phyloP scores from a whole-genome alignment of 768 basidiomycete species.

The Coprinopsis strossmayeri region DNA sequence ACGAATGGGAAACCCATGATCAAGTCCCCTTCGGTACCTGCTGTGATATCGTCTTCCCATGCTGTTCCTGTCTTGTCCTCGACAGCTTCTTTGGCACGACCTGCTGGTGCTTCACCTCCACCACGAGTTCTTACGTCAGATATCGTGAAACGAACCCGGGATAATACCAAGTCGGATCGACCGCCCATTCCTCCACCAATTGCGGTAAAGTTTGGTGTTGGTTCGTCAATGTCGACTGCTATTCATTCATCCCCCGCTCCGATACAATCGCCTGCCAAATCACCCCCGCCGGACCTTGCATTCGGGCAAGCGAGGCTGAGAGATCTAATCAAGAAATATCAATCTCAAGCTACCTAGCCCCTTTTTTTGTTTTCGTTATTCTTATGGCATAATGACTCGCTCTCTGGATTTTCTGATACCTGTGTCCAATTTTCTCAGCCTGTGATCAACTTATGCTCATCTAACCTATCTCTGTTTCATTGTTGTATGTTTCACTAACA shows the following conservation, averaged over 20 bases:
- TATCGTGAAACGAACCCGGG: background rate
- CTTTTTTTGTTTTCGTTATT: background rate
- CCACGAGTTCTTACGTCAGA: conserved; percentile 6
- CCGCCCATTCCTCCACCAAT: background rate
- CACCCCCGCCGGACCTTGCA: conserved; percentile 41
- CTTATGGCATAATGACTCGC: background rate
- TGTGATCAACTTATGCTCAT: background rate
- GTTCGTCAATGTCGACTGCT: too few species aligned
- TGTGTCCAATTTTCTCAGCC: background rate
- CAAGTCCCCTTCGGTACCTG: conserved; percentile 65
- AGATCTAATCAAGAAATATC: conserved; percentile 80
- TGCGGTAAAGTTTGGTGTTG: too few species aligned
- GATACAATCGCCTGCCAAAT: background rate
- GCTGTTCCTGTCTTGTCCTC: conserved; percentile 69
- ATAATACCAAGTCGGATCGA: conserved; percentile 1
- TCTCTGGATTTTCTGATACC: background rate
- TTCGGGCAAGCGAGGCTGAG: conserved; percentile 74
- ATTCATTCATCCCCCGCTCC: too few species aligned
- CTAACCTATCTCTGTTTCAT: background rate
- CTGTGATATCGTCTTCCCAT: conserved; percentile 62
- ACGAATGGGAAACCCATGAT: conserved; percentile 31
- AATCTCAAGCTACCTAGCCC: conserved; percentile 30
- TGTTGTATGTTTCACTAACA: conserved; percentile 1
- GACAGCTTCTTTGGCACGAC: conserved; percentile 68
- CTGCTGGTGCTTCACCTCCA: conserved; percentile 14